Evolutionary conservation across 768 basidiomycete genomes (phyloP).

Genomic region (Trametes sanguinea): DNA sequence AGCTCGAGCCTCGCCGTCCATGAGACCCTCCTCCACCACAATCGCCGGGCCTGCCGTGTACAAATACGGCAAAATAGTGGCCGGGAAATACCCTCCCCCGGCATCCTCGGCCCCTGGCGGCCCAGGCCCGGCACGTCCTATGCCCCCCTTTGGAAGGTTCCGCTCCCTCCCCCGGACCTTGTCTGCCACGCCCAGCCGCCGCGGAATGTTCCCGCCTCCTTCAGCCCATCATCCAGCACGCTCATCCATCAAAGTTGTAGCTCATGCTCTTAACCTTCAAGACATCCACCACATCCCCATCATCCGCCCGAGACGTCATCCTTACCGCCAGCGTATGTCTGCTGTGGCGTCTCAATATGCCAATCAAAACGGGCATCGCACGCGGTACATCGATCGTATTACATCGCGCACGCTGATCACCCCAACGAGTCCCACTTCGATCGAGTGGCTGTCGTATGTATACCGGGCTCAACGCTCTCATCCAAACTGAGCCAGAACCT

Average conservation of each 20-base stretch:
- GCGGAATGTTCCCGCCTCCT: background rate
- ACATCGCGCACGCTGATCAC: no score
- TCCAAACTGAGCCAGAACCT: no score
- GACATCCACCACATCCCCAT: background rate
- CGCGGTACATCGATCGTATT: no score
- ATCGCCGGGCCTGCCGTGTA: background rate
- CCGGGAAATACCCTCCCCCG: conserved; percentile 1
- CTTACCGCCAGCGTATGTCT: background rate
- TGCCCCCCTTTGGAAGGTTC: background rate
- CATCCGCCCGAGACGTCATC: background rate
- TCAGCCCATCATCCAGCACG: conserved; percentile 4
- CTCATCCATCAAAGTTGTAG: conserved; percentile 8
- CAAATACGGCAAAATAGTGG: conserved; percentile 11
- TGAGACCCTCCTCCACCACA: background rate
- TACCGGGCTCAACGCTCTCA: no score
- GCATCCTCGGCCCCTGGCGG: conserved; percentile 3
- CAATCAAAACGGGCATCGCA: no score
- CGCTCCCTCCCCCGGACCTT: conserved; percentile 5
- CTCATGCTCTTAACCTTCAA: background rate
- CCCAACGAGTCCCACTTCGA: no score
- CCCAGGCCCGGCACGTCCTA: conserved; percentile 4
- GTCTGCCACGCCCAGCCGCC: background rate
- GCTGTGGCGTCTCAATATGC: background rate
- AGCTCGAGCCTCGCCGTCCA: background rate
- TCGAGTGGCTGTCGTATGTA: no score